Percentiles rank a stretch among this genome's conserved stretches.
Evolutionary conservation across 225 moss, liverwort and hornwort species (phyloP).

Genomic region (Sphagnum tenellum): DNA sequence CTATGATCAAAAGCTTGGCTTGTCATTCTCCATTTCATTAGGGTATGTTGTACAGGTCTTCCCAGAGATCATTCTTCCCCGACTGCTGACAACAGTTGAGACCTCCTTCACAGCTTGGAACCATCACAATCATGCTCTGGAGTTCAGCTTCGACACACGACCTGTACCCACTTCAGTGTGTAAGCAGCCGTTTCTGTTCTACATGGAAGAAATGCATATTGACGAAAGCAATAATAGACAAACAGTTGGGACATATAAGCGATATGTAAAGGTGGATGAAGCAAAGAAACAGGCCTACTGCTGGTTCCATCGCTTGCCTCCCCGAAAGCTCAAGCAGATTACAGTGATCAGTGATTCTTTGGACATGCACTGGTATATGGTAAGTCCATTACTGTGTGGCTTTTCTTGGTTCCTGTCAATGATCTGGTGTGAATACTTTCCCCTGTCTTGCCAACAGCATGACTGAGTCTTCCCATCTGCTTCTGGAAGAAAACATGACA

Average conservation of each 20-base stretch:
- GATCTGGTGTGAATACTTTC: too few relatives aligned
- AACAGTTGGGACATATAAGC: conserved; percentile 54
- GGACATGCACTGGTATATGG: conserved; percentile 52
- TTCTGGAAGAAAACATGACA: too few relatives aligned
- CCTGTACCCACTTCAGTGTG: conserved; percentile 52
- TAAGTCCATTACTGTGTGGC: conserved; percentile 9
- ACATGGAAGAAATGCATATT: conserved; percentile 58
- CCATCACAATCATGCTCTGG: conserved; percentile 36
- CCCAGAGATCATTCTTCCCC: conserved; percentile 72
- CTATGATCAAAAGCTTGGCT: conserved; percentile 52
- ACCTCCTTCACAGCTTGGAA: conserved; percentile 89
- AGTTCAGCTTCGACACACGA: conserved; percentile 83
- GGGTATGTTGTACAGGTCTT: conserved; percentile 64
- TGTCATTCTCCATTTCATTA: conserved; percentile 81
- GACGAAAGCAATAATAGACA: conserved; percentile 19
- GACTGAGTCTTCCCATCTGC: too few relatives aligned
- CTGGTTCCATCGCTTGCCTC: conserved; percentile 62
- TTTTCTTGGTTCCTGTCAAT: too few relatives aligned
- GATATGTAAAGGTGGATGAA: conserved; percentile 59
- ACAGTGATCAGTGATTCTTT: conserved; percentile 62
- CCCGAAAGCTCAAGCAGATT: conserved; percentile 52
- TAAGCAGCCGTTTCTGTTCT: conserved; percentile 73
- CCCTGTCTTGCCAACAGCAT: too few relatives aligned
- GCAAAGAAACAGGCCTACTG: conserved; percentile 59
- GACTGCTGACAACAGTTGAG: conserved; percentile 55